A percentile compares a stretch with the other conserved stretches of the same genome.
Evolutionary conservation across 78 protist species (phyloP).

Genomic region (Guillardia theta): DNA sequence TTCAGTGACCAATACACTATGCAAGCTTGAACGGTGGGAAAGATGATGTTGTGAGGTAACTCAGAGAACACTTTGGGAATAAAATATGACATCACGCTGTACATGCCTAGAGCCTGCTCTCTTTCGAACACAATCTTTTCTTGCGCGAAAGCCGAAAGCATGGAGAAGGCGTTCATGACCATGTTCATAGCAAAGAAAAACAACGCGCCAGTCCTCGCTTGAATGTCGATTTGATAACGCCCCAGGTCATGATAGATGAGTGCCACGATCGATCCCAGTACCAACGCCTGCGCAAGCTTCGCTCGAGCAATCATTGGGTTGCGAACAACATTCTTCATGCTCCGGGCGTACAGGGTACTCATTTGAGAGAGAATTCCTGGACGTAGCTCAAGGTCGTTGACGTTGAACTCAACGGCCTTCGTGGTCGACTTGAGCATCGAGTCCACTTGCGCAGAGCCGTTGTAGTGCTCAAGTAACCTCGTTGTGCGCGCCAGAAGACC

Average conservation of each 20-base stretch:
- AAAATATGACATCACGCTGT: neutral
- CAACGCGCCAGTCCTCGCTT: neutral
- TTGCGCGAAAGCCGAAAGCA: neutral
- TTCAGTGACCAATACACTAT: neutral
- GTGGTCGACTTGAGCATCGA: too few species aligned
- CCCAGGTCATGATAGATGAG: neutral
- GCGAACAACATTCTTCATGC: too few species aligned
- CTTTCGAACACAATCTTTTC: neutral
- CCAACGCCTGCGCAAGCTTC: neutral
- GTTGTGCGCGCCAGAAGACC: too few species aligned
- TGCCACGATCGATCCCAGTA: neutral
- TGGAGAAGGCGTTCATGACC: neutral
- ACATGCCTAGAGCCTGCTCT: neutral
- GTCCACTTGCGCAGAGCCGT: too few species aligned
- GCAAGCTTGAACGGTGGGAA: neutral
- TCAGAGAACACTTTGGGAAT: neutral
- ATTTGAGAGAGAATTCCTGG: too few species aligned
- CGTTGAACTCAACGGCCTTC: too few species aligned
- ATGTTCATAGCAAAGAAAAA: slow-evolving; percentile 26
- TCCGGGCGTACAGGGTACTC: too few species aligned
- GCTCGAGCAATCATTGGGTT: too few species aligned
- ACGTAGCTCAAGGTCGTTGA: too few species aligned
- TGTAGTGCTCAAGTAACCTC: too few species aligned
- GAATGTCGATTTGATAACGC: neutral
- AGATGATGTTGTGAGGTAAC: neutral